Percentiles rank a stretch among this genome's conserved stretches.
Conservation (phyloP, 352 stramenopile genomes). For the Phytophthora sansomeana region DNA sequence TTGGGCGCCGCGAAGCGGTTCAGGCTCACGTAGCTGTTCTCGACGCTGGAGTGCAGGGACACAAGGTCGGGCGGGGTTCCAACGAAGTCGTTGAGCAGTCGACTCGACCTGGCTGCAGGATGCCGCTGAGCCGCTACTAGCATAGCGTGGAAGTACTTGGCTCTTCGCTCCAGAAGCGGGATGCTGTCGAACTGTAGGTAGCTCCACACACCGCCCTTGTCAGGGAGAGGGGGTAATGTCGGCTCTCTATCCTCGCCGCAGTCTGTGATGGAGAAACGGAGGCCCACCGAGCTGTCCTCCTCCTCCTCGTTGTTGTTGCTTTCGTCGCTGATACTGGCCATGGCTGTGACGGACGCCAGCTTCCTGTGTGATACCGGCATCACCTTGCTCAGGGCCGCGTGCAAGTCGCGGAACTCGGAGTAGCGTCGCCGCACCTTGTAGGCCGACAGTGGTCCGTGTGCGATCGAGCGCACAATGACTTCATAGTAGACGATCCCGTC, state of each 20-base stretch:
- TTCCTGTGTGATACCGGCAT: constrained; percentile 54
- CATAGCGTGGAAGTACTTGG: constrained; percentile 74
- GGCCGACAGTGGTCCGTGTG: constrained; percentile 72
- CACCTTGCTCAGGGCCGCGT: constrained; percentile 56
- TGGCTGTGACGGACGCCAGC: constrained; percentile 36
- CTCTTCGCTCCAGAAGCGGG: constrained; percentile 63
- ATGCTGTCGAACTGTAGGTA: constrained; percentile 75
- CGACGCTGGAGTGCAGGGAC: constrained; percentile 60
- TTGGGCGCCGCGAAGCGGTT: constrained; percentile 80
- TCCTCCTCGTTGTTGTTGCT: constrained; percentile 26
- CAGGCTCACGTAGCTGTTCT: constrained; percentile 81
- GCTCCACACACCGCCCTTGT: constrained; percentile 80
- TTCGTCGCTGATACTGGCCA: constrained; percentile 44
- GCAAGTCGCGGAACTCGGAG: constrained; percentile 75
- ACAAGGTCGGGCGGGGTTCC: constrained; percentile 68
- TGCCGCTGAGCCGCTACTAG: constrained; percentile 66
- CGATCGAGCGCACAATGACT: constrained; percentile 70
- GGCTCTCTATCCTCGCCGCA: constrained; percentile 22
- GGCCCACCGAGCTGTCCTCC: constrained; percentile 18
- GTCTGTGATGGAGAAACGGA: constrained; percentile 35
- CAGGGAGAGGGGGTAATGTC: constrained; percentile 60
- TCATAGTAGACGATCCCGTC: constrained; percentile 85
- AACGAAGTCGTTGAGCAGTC: constrained; percentile 76
- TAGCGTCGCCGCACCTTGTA: constrained; percentile 84
- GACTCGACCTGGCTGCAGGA: constrained; percentile 49